Percentiles rank a stretch among this genome's conserved stretches.
phyloP scores from a whole-genome alignment of 176 grass and related monocot species.

The Ampelocalamus luodianensis region DNA sequence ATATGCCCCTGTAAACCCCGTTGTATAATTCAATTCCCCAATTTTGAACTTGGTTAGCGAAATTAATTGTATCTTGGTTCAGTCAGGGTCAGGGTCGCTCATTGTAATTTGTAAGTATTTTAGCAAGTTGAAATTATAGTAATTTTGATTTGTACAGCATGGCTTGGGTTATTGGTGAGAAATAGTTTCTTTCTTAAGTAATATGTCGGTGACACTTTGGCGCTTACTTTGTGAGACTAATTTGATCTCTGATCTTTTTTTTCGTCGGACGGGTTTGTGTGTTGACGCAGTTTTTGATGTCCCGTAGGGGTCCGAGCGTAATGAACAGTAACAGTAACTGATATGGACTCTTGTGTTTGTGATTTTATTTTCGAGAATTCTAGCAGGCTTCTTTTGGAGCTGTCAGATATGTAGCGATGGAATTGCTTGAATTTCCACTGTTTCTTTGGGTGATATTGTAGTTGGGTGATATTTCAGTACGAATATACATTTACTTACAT shows the following conservation, averaged over 20 bases:
- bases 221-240: not conserved
- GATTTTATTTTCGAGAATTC: too few species aligned
- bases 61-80: slow-evolving; percentile 45
- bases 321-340: too few species aligned
- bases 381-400: too few species aligned
- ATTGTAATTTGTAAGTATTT: slow-evolving; percentile 59
- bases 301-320: not conserved
- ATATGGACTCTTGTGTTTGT: too few species aligned
- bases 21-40: slow-evolving; percentile 56
- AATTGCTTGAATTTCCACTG: too few species aligned
- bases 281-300: not conserved
- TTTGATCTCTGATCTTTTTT: not conserved
- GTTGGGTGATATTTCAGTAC: too few species aligned
- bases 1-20: not conserved
- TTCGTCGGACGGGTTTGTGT: not conserved
- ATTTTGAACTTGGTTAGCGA: slow-evolving; percentile 53
- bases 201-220: not conserved
- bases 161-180: not conserved
- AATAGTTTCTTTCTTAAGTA: not conserved
- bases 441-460: too few species aligned
- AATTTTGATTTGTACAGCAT: slow-evolving; percentile 48
- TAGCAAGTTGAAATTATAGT: slow-evolving; percentile 49
- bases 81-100: slow-evolving; percentile 22
- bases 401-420: too few species aligned
- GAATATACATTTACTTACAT: too few species aligned